These are phyloP conservation scores for Naganishia liquefaciens DNA, from an alignment of 1,284 basidiomycete genomes.

Conservation along the genomic window DNA sequence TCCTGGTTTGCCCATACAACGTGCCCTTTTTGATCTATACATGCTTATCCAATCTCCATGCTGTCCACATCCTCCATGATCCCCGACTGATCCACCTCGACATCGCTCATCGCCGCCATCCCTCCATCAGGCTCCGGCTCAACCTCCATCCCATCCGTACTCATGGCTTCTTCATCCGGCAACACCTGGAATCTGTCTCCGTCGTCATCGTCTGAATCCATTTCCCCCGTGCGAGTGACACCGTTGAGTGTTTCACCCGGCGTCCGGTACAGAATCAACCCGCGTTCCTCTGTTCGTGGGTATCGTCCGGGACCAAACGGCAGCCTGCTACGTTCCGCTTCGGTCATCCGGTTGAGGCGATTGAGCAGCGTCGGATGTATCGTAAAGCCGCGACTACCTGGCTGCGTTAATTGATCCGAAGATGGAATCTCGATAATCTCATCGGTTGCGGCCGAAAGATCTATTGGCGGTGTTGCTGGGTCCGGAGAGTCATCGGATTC, in stretches of 20 bases:
- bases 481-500: slow-evolving; percentile 29
- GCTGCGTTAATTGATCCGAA: slow-evolving; percentile 17
- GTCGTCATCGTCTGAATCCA: slow-evolving; percentile 17
- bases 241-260: slow-evolving; percentile 4
- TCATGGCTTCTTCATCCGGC: slow-evolving; percentile 18
- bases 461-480: slow-evolving; percentile 22
- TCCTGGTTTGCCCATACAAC: slow-evolving; percentile 2
- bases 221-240: background rate
- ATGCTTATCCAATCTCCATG: slow-evolving; percentile 25
- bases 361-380: slow-evolving; percentile 32
- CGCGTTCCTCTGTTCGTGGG: background rate
- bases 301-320: background rate
- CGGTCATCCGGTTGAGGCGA: slow-evolving; percentile 25
- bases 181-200: slow-evolving; percentile 15
- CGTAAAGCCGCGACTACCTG: slow-evolving; percentile 30
- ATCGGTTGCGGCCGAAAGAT: slow-evolving; percentile 13
- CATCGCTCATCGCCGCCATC: slow-evolving; percentile 13
- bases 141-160: slow-evolving; percentile 4
- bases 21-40: background rate
- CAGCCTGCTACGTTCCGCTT: slow-evolving; percentile 15
- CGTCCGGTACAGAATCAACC: slow-evolving; percentile 8
- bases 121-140: slow-evolving; percentile 10
- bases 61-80: slow-evolving; percentile 30
- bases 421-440: slow-evolving; percentile 30
- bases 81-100: slow-evolving; percentile 27